These are phyloP conservation scores for Diaporthe nobilis DNA, from an alignment of 2,329 filamentous ascomycete genomes.

Conservation along the genomic window DNA sequence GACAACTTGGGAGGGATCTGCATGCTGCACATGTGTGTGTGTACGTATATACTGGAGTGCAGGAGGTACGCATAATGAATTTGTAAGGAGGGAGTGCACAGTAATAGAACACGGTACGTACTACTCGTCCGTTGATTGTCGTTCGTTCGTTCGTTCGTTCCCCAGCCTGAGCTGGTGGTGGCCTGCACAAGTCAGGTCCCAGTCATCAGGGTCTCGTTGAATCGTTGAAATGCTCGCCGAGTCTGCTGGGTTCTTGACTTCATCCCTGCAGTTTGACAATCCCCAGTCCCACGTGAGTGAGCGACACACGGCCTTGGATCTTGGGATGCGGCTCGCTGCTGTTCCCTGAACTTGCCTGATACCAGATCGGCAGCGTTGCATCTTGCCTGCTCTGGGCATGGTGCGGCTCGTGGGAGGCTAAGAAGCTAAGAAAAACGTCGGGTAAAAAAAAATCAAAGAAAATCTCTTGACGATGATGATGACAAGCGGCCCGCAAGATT, in stretches of 20 bases:
- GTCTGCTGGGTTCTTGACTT: constrained; percentile 15
- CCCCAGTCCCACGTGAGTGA: constrained; percentile 19
- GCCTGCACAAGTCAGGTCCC: constrained; percentile 19
- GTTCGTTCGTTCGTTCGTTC: neutral
- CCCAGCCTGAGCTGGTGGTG: neutral
- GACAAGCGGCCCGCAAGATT: constrained; percentile 24
- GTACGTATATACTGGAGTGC: neutral
- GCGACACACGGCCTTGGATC: neutral
- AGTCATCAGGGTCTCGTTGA: constrained; percentile 1
- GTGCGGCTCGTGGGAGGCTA: constrained; percentile 1
- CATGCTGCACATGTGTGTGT: neutral
- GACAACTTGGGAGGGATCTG: constrained; percentile 5
- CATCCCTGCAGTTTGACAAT: constrained; percentile 24
- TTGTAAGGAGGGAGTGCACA: neutral
- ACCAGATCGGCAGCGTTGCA: neutral
- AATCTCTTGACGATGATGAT: constrained; percentile 6
- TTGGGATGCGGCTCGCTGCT: neutral
- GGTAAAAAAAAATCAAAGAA: neutral
- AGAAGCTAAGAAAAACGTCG: neutral
- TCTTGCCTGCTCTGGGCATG: constrained; percentile 9
- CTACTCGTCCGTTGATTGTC: neutral
- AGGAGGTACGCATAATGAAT: neutral
- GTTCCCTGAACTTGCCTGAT: neutral
- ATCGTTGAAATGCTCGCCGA: constrained; percentile 27
- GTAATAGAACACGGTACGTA: neutral